These are phyloP conservation scores for Chlorophyllum brunneum DNA, from an alignment of 768 basidiomycete species.

Conservation along the genomic window DNA sequence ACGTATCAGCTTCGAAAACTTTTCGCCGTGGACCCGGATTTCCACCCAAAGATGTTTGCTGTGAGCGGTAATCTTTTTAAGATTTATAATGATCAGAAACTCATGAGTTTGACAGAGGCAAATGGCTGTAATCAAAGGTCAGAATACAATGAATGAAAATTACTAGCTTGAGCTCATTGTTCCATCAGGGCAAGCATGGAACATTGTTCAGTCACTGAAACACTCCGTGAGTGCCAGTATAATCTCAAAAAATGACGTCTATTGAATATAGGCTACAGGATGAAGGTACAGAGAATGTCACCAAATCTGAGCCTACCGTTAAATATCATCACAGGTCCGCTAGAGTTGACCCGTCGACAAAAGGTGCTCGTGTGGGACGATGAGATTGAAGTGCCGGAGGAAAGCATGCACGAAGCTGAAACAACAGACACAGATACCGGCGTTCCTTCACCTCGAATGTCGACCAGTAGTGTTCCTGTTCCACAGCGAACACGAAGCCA, in stretches of 20 bases:
- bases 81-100: neutral
- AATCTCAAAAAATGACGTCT: constrained; percentile 1
- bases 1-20: constrained; percentile 71
- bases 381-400: constrained; percentile 69
- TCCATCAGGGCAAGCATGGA: constrained; percentile 72
- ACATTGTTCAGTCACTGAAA: constrained; percentile 79
- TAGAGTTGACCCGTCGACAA: constrained; percentile 82
- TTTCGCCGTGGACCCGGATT: constrained; percentile 80
- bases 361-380: constrained; percentile 87
- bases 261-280: constrained; percentile 41
- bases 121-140: constrained; percentile 85
- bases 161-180: constrained; percentile 1
- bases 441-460: constrained; percentile 54
- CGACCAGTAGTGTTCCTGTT: constrained; percentile 58
- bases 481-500: constrained; percentile 54
- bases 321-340: constrained; percentile 53
- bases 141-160: neutral
- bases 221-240: constrained; percentile 54
- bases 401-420: constrained; percentile 28
- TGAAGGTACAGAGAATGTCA: constrained; percentile 55
- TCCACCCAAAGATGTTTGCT: constrained; percentile 87
- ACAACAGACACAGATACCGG: constrained; percentile 29
- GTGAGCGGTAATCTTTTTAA: constrained; percentile 33
- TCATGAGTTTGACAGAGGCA: constrained; percentile 50
- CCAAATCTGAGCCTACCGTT: neutral